Evolutionary conservation across 129 eudicot species (phyloP), one percentile per base, ranked within the genome.

Genomic region (Cynara cardunculus): DNA sequence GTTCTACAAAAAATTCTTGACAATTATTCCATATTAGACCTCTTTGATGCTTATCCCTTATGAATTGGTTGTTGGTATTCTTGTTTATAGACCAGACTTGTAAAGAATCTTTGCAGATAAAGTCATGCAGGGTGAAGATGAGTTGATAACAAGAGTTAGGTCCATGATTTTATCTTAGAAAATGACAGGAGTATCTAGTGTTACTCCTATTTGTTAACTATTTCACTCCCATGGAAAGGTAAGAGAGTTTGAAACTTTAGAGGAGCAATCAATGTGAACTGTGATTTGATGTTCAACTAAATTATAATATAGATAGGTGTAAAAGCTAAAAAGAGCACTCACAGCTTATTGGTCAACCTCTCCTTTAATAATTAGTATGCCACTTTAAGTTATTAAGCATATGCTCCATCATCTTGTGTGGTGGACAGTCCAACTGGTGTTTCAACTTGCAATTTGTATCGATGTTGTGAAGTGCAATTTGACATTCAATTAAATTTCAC

Each of bases 331-430:
- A 31, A 18, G 16, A 75, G 27, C 39, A 73, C 66, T 41, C 16
- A 73, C 77, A 44, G 24, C 35, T 49, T 46, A 46, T 49, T 49
- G 37, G 37, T 61, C 35, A 21, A 35, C 61, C 24, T 76, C 0
- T 34, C 62, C 59, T 61, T 31, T 49, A 18, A 18, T 46, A 25
- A 59, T 59, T 56, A 11, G 53, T 41, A 11, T 62, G 7, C 32
- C 49, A 46, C 34, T 44, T 74, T 32, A 62, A n/a, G 35, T 79
- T 22, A 82, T 18, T 25, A 76, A 32, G 77, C 77, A 76, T 79
- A 76, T 69, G 72, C 8, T 69, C 44, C 31, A 56, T 70, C 73
- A 19, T 72, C 41, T n/a, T 35, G 19, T 35, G 46, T 30, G 14
- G 78, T 69, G 61, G 61, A 16, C 21, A 7, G 46, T 73, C 59